These are phyloP conservation scores for Phaeoacremonium minimum DNA, from an alignment of 2,329 filamentous ascomycete species.

Conservation along the genomic window DNA sequence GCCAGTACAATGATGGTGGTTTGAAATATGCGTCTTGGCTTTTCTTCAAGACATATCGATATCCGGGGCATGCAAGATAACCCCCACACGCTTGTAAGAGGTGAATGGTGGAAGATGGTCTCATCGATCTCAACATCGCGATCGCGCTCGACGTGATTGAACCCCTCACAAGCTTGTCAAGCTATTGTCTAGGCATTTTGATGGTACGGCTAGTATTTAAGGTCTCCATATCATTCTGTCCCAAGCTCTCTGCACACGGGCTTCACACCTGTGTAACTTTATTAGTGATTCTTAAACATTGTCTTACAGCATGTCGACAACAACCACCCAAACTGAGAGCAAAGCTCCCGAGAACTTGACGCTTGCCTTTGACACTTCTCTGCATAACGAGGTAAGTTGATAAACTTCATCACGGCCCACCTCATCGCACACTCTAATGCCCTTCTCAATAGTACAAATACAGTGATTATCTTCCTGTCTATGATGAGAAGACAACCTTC, in stretches of 20 bases:
- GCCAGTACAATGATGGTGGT: no score
- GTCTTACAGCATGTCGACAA: neutral
- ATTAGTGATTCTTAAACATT: no score
- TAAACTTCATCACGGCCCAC: no score
- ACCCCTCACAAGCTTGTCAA: neutral
- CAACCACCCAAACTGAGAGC: neutral
- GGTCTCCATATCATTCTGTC: neutral
- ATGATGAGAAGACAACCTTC: slow-evolving; percentile 21
- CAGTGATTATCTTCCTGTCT: slow-evolving; percentile 25
- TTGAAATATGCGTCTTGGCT: no score
- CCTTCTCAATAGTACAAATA: slow-evolving; percentile 21
- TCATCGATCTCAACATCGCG: neutral
- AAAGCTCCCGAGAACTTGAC: neutral
- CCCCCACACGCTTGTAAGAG: no score
- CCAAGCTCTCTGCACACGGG: no score
- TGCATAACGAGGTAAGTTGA: neutral
- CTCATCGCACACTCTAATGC: neutral
- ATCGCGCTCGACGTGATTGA: neutral
- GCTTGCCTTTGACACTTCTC: neutral
- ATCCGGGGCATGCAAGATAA: no score
- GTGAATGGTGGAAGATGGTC: no score
- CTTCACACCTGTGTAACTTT: no score
- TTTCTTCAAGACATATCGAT: no score
- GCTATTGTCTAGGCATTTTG: neutral
- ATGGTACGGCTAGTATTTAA: neutral